Percentiles rank a stretch among this genome's conserved stretches.
Evolutionary conservation across 106 monocot species (phyloP).

Genomic region (Hemerocallis citrina): DNA sequence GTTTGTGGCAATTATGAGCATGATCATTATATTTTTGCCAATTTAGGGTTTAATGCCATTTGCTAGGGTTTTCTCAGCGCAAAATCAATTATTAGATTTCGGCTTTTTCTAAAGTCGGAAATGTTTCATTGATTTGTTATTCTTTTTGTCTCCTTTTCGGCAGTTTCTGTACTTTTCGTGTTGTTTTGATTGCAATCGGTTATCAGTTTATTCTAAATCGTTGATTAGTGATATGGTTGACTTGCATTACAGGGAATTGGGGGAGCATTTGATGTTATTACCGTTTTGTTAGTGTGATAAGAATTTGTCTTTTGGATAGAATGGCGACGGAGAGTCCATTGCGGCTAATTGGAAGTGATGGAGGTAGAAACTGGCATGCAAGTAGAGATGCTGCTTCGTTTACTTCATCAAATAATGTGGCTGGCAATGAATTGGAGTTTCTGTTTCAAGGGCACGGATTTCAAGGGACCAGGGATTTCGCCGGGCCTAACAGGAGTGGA

Average conservation of each 20-base stretch:
- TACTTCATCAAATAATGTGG: constrained; percentile 22
- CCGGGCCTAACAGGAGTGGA: constrained; percentile 72
- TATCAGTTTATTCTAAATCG: no score
- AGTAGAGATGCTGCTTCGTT: constrained; percentile 25
- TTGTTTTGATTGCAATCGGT: no score
- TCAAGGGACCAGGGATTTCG: constrained; percentile 21
- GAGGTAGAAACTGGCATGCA: constrained; percentile 40
- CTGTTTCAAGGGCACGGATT: constrained; percentile 30
- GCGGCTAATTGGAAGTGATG: constrained; percentile 36
- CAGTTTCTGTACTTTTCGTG: no score
- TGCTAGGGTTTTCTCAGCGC: no score
- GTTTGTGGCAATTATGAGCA: no score
- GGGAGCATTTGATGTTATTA: no score
- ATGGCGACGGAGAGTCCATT: constrained; percentile 84
- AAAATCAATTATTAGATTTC: no score
- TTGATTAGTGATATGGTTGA: not conserved
- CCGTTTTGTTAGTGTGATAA: not conserved
- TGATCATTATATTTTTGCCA: no score
- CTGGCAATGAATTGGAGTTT: constrained; percentile 42
- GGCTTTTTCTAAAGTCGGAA: no score
- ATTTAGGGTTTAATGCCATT: no score
- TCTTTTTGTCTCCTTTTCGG: no score
- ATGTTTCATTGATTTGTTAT: no score
- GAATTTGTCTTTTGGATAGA: not conserved
- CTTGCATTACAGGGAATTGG: not conserved